Percentiles rank a stretch among this genome's conserved stretches.
phyloP scores from a whole-genome alignment of 768 basidiomycete genomes.

The Amanita pallidorosea region DNA sequence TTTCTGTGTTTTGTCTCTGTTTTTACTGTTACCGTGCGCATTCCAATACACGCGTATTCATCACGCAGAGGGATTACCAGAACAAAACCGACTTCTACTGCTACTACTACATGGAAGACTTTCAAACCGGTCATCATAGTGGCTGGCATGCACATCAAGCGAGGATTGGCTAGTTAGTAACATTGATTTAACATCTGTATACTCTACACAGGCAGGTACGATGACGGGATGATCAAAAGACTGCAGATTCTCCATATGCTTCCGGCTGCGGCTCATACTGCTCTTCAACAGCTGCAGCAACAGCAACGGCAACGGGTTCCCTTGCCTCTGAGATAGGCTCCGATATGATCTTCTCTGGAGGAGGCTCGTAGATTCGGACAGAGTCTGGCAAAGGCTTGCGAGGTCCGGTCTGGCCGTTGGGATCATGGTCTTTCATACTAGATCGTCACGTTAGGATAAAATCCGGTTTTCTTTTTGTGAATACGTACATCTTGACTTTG shows the following conservation, averaged over 20 bases:
- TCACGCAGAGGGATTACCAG: too few relatives aligned
- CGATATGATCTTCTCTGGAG: conserved; percentile 80
- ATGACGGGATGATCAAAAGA: conserved; percentile 10
- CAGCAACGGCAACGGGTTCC: conserved; percentile 47
- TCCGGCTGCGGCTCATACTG: conserved; percentile 32
- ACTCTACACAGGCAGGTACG: neutral
- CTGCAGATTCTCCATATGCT: conserved; percentile 38
- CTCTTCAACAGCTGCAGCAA: conserved; percentile 46
- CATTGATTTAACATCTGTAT: neutral
- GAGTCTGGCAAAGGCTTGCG: conserved; percentile 91
- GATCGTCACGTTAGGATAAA: conserved; percentile 9
- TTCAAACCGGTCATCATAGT: too few relatives aligned
- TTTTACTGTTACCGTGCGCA: neutral
- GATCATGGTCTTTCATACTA: conserved; percentile 96
- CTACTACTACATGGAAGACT: too few relatives aligned
- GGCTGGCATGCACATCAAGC: too few relatives aligned
- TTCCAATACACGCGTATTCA: neutral
- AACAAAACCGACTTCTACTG: too few relatives aligned
- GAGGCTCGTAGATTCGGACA: conserved; percentile 83
- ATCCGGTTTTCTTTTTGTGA: neutral
- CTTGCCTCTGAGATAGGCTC: conserved; percentile 88
- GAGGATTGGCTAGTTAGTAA: neutral
- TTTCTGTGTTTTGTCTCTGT: neutral
- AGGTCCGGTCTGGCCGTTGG: conserved; percentile 83
- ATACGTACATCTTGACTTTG: conserved; percentile 93